Evolutionary conservation across 106 monocot genomes (phyloP).

Genomic region (Phalaenopsis equestris): DNA sequence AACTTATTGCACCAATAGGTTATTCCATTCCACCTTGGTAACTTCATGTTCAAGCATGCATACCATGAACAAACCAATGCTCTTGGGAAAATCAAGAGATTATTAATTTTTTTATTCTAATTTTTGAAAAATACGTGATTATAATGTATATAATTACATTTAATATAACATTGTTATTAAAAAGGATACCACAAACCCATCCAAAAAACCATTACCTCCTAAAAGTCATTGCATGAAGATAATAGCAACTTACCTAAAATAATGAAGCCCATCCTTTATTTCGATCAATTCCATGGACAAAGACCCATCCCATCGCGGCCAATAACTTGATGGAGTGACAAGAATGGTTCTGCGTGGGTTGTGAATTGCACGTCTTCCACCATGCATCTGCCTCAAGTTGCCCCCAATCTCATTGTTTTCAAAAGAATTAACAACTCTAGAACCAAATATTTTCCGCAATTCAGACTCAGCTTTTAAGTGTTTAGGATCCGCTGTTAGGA

Average conservation of each 20-base stretch:
- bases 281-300: conserved; percentile 88
- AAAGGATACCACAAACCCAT: background rate
- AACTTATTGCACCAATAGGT: background rate
- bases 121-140: too few species aligned
- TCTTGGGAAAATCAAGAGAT: background rate
- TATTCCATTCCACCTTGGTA: background rate
- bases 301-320: conserved; percentile 88
- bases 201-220: background rate
- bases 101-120: background rate
- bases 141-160: background rate
- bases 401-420: conserved; percentile 50
- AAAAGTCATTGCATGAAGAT: background rate
- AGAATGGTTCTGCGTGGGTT: conserved; percentile 74
- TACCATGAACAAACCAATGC: background rate
- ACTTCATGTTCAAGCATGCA: background rate
- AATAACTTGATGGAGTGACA: conserved; percentile 62
- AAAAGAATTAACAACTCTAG: conserved; percentile 85
- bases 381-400: conserved; percentile 58
- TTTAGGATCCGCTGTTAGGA: conserved; percentile 72
- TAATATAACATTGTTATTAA: background rate
- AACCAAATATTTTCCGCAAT: conserved; percentile 85
- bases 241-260: conserved; percentile 57
- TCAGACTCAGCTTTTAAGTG: conserved; percentile 92
- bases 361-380: conserved; percentile 57
- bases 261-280: conserved; percentile 61